These are phyloP conservation scores for Lenzites betulinus DNA, from an alignment of 768 basidiomycete genomes.

Conservation along the genomic window DNA sequence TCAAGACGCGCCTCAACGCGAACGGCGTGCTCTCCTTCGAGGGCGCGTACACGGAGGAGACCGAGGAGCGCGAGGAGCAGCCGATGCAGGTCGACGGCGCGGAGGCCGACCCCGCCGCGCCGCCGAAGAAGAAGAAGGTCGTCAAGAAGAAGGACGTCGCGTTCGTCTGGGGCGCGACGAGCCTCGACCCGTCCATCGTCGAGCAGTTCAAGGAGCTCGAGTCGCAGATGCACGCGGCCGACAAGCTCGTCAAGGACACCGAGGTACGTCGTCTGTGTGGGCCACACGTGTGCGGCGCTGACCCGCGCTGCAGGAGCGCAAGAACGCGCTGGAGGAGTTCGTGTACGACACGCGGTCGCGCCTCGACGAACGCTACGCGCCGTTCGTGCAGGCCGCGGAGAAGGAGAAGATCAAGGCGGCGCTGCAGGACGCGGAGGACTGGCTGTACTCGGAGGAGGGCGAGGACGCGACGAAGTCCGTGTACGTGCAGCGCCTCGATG, in stretches of 20 bases:
- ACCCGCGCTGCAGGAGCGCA: constrained; percentile 71
- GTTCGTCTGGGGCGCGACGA: constrained; percentile 64
- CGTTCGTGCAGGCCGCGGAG: constrained; percentile 74
- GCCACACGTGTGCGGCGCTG: background rate
- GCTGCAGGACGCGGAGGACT: constrained; percentile 85
- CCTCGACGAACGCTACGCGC: constrained; percentile 83
- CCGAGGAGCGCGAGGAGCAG: constrained; percentile 75
- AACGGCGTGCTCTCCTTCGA: constrained; percentile 1
- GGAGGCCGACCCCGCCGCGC: constrained; percentile 39
- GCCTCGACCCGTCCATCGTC: constrained; percentile 63
- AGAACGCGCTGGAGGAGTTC: constrained; percentile 98
- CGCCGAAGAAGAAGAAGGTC: constrained; percentile 84
- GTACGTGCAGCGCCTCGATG: constrained; percentile 84
- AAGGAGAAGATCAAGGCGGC: constrained; percentile 73
- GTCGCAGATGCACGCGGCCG: constrained; percentile 83
- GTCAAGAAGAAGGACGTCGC: constrained; percentile 83
- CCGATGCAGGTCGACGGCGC: constrained; percentile 63
- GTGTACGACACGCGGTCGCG: constrained; percentile 94
- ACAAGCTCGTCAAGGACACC: constrained; percentile 97
- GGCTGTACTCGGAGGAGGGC: constrained; percentile 96
- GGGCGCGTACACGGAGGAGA: constrained; percentile 6
- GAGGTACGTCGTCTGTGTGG: constrained; percentile 60
- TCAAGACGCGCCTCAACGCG: constrained; percentile 42
- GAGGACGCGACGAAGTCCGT: constrained; percentile 95
- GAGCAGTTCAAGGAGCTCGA: constrained; percentile 79